Evolutionary conservation across 1,284 basidiomycete genomes (phyloP), one percentile per base, ranked within the genome.

Genomic region (Microstroma glucosiphilum): DNA sequence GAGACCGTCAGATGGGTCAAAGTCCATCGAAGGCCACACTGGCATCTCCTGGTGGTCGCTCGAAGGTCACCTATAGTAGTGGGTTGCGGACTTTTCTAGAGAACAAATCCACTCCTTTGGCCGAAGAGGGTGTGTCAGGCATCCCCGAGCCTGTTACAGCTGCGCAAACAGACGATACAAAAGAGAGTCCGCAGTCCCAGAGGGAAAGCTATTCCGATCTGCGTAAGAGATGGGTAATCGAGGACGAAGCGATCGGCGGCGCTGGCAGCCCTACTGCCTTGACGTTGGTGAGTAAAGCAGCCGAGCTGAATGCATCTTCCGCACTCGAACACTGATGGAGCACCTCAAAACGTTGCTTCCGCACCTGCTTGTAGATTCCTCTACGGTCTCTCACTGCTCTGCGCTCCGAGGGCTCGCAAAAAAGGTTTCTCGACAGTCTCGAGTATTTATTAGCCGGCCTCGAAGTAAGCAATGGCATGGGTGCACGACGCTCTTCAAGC

Each of bases 121-220:
- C 46, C 7, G 46, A n/a, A 48, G 46, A n/a, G 23, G 46, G 6
- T 48, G 23, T 23, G 11, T 7, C 46, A 4, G 12, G n/a, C 11
- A 48, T 12, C 23, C 11, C 46, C 11, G n/a, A 48, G 46, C 17
- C 46, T 48, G 12, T 48, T n/a, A 12, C 46, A 23, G 46, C 4
- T 48, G 4, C 7, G 46, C 46, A n/a, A n/a, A 12, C 46, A 48
- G 46, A 48, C 30, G 46, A 12, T 23, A 23, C 46, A 48, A 48
- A 12, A 48, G 11, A 48, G 11, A n/a, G n/a, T n/a, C n/a, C n/a
- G n/a, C 46, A 48, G 46, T 4, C 30, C 4, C 46, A 48, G 46
- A n/a, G 46, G n/a, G 46, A 48, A 12, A 48, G 46, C 46, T 48
- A 48, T 12, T n/a, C 46, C n/a, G 46, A 48, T n/a, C 17, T 48